Percentiles rank a stretch among this genome's conserved stretches.
Evolutionary conservation across 148 eudicot genomes (phyloP).

Genomic region (Fagopyrum tataricum): DNA sequence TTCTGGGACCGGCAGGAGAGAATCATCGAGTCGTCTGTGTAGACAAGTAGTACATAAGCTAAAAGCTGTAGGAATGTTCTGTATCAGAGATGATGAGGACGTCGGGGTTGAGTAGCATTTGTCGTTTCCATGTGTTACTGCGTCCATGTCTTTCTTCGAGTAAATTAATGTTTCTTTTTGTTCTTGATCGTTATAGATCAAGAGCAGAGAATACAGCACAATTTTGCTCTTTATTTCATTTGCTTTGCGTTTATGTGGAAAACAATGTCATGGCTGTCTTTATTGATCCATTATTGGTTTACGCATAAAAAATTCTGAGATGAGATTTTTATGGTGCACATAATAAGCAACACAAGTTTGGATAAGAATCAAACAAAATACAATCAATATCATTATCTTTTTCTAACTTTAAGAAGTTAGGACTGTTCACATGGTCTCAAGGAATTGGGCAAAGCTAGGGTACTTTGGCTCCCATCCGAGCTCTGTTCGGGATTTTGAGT

Average conservation of each 20-base stretch:
- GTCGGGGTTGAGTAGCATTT: not conserved
- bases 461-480: conserved; percentile 78
- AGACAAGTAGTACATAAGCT: not conserved
- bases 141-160: not conserved
- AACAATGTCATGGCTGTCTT: not conserved
- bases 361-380: not conserved
- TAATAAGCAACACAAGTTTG: not conserved
- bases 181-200: no score
- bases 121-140: not conserved
- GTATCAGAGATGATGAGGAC: not conserved
- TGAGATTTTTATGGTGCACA: not conserved
- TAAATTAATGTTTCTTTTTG: no score
- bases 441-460: conserved; percentile 67
- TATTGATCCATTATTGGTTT: not conserved
- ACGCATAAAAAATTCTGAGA: not conserved
- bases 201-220: not conserved
- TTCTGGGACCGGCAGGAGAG: no score
- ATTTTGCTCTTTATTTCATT: not conserved
- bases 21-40: no score
- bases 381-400: not conserved
- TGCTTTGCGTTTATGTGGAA: not conserved
- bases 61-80: not conserved
- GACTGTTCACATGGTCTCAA: conserved; percentile 25
- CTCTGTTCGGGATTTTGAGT: conserved; percentile 53
- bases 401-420: not conserved